Evolutionary conservation across 2,329 filamentous ascomycete species (phyloP), one percentile per base, ranked within the genome.

Genomic region (Stachybotrys chlorohalonatus): DNA sequence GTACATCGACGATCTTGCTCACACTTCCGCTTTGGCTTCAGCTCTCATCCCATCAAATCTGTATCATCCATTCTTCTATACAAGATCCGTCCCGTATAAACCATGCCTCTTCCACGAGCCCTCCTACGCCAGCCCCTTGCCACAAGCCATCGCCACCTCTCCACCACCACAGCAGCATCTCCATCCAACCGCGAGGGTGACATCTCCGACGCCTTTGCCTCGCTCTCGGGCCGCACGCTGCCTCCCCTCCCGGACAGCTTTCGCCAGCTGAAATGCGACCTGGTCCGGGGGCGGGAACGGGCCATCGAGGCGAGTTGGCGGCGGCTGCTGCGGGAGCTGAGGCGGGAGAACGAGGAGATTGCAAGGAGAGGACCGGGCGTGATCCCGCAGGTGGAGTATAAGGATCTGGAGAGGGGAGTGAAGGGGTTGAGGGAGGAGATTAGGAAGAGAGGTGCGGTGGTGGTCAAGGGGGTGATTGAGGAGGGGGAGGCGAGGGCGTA

Each of bases 401-500:
- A 64, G 0, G 63, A 74, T 7, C 64, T 83, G 1, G 68, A 76
- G 0, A 64, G 63, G 0, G 74, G 74, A 3, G 59, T 77, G 3
- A 53, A 57, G 7, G 56, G 52, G 0, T 52, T 73, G 8, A 68
- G 67, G 45, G 73, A 70, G 1, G 82, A 84, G 57, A 78, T 89
- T 36, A 70, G 73, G 56, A 82, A 83, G 60, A 75, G 84, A 1
- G 86, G 86, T 8, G 80, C 77, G 0, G 80, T 81, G 0, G 82
- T 91, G 1, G 75, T 91, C 24, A 76, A 81, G 48, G 82, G 82
- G 11, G 87, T 90, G 4, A 68, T 91, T 13, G 79, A 84, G 0
- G 78, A 83, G 59, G 68, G 72, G 1, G 80, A 86, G 64, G 87
- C 86, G 0, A 70, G 86, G 51, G 74, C 71, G 1, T 87, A 83